phyloP scores from a whole-genome alignment of 371 early-diverging fungal genomes.

The Mucor circinelloides region DNA sequence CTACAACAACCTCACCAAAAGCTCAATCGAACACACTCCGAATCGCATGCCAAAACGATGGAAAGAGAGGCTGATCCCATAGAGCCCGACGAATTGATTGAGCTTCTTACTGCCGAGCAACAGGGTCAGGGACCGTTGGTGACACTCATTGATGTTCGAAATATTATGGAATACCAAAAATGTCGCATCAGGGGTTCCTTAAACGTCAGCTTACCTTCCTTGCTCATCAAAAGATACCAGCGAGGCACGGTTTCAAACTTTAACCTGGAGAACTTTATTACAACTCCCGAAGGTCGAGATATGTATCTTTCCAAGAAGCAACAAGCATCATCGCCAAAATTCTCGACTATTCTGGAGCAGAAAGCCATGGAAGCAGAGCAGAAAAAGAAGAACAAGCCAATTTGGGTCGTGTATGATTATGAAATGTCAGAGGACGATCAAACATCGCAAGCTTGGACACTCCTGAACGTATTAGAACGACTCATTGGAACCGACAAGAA shows the following conservation, averaged over 20 bases:
- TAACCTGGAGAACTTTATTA: constrained; percentile 65
- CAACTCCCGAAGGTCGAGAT: constrained; percentile 61
- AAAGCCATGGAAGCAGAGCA: constrained; percentile 28
- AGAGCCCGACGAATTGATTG: constrained; percentile 23
- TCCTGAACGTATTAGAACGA: constrained; percentile 57
- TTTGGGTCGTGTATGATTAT: constrained; percentile 62
- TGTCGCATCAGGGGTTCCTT: constrained; percentile 46
- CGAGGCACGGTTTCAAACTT: constrained; percentile 62
- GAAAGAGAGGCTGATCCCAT: constrained; percentile 19
- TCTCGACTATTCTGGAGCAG: constrained; percentile 26
- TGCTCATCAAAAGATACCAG: constrained; percentile 62
- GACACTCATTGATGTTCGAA: constrained; percentile 51
- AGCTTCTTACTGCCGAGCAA: constrained; percentile 11
- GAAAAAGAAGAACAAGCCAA: constrained; percentile 14
- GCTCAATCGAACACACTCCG: constrained; percentile 20
- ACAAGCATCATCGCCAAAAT: neutral
- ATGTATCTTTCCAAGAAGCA: constrained; percentile 26
- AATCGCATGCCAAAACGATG: constrained; percentile 14
- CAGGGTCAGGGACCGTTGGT: constrained; percentile 5
- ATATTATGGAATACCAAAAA: constrained; percentile 46
- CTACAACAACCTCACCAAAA: constrained; percentile 7
- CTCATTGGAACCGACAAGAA: constrained; percentile 24
- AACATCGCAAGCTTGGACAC: constrained; percentile 64
- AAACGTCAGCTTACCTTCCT: constrained; percentile 66
- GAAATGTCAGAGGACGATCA: constrained; percentile 51